Percentiles rank a stretch among this genome's conserved stretches.
Conservation (phyloP, 768 basidiomycete genomes). For the Tylopilus sp. region DNA sequence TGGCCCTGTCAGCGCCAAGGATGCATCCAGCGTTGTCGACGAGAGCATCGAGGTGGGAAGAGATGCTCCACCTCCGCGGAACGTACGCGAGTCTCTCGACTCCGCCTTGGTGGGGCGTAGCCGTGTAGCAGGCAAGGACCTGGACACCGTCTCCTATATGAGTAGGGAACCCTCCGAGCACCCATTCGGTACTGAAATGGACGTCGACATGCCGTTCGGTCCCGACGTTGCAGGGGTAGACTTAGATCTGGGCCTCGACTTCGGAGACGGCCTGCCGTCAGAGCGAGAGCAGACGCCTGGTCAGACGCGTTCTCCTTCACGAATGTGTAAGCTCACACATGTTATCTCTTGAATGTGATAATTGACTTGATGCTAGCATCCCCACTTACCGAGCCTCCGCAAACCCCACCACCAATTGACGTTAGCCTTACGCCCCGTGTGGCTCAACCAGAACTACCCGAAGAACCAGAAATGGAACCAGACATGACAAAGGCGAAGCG, state of each 20-base stretch:
- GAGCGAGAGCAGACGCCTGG: slow-evolving; percentile 54
- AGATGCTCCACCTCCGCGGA: slow-evolving; percentile 53
- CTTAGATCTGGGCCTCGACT: slow-evolving; percentile 67
- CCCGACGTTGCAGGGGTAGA: slow-evolving; percentile 52
- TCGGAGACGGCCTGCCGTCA: slow-evolving; percentile 52
- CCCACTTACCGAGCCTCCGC: slow-evolving; percentile 69
- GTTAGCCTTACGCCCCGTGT: slow-evolving; percentile 47
- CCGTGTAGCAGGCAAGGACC: slow-evolving; percentile 45
- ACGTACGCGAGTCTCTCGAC: slow-evolving; percentile 53
- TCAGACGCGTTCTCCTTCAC: slow-evolving; percentile 56
- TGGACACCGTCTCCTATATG: slow-evolving; percentile 60
- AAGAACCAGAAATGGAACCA: slow-evolving; percentile 30
- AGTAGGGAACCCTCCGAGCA: slow-evolving; percentile 68
- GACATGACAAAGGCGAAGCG: slow-evolving; percentile 41
- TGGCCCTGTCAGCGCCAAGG: slow-evolving; percentile 37
- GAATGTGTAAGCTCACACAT: slow-evolving; percentile 55
- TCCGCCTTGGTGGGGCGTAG: slow-evolving; percentile 54
- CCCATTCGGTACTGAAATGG: slow-evolving; percentile 55
- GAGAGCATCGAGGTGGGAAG: slow-evolving; percentile 74
- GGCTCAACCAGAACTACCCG: slow-evolving; percentile 38
- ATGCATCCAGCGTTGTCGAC: slow-evolving; percentile 47
- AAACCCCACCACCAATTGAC: slow-evolving; percentile 70
- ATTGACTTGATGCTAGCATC: slow-evolving; percentile 49
- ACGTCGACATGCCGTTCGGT: slow-evolving; percentile 47
- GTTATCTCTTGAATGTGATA: neutral